Conservation (phyloP, 805 yeast species). For the Candida montana region DNA sequence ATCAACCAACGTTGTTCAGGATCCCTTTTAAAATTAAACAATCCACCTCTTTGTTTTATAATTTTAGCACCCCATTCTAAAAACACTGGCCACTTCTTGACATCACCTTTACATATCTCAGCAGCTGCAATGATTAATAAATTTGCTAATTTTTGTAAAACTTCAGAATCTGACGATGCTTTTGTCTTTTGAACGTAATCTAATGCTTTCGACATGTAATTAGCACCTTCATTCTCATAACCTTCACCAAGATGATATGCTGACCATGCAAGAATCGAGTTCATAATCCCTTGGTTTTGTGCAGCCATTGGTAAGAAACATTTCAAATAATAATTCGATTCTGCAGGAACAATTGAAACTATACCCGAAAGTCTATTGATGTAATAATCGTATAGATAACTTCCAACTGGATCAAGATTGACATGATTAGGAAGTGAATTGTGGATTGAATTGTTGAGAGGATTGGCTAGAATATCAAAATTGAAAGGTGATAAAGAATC, state of each 20-base stretch:
- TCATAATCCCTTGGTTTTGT: conserved; percentile 42
- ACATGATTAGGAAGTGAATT: conserved; percentile 19
- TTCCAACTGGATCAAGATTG: conserved; percentile 38
- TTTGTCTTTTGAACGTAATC: conserved; percentile 35
- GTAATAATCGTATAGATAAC: conserved; percentile 44
- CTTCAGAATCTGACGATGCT: conserved; percentile 18
- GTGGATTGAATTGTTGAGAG: conserved; percentile 1
- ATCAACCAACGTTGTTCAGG: conserved; percentile 66
- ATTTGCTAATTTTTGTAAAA: conserved; percentile 50
- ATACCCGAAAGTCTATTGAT: conserved; percentile 41
- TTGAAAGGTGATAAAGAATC: conserved; percentile 13
- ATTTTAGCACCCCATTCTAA: conserved; percentile 62
- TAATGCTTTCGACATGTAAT: conserved; percentile 44
- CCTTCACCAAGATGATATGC: conserved; percentile 33
- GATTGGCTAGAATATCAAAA: conserved; percentile 10
- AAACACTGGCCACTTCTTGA: conserved; percentile 65
- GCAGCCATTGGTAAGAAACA: conserved; percentile 50
- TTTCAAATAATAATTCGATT: conserved; percentile 45
- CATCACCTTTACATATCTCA: conserved; percentile 80
- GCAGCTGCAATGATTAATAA: conserved; percentile 69
- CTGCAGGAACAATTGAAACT: conserved; percentile 43
- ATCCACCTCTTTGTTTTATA: conserved; percentile 58
- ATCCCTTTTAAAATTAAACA: conserved; percentile 42
- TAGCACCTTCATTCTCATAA: conserved; percentile 38
- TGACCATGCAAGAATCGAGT: conserved; percentile 56